Base-by-base conservation (phyloP, 306 rosid species). In the Casuarina cunninghamiana region DNA sequence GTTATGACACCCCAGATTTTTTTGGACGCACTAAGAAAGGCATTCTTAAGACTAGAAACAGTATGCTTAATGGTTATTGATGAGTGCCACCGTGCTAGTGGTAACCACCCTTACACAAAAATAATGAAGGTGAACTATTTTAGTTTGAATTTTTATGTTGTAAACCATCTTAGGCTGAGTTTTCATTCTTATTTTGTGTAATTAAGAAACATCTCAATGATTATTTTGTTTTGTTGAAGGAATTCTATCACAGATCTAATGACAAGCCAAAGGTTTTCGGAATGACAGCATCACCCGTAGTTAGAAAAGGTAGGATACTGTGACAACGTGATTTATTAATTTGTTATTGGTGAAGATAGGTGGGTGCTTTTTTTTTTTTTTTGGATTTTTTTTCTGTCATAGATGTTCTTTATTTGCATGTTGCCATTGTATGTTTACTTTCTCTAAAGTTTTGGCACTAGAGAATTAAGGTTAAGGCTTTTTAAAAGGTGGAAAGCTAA, bases 1-100 rank as follows among this genome's bases (percentile, higher is more conserved):
- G 95, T 95, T 60, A 92, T 95, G 98, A 91, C 98, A 73, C 98
- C 98, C 61, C 97, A 91, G 81, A 88, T 93, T 84, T 95, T 95
- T 74, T 82, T 89, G 83, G 92, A 95, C 85, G 93, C 89, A 75
- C 78, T 92, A 77, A 87, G 93, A 86, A 95, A 90, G 84, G 97
- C 93, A 76, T 92, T 86, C 82, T 46, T 95, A 77, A 87, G 84
- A 10, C 68, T 92, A 61, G 97, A 89, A 83, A 69, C 70, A 17
- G 82, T 87, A 61, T 81, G 91, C 86, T 88, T 95, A 85, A 78
- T 95, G 84, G 78, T 95, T 54, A 78, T 95, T 49, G 98, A 95
- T 55, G 97, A 95, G 80, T 95, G 97, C 80, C 98, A 92, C 71
- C 86, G 89, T 73, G 91, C 95, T 37, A 88, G 76, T 12, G 97